A percentile compares a stretch with the other conserved stretches of the same genome.
These are phyloP conservation scores for Priceomyces castillae DNA, from an alignment of 805 yeast genomes.

Conservation along the genomic window DNA sequence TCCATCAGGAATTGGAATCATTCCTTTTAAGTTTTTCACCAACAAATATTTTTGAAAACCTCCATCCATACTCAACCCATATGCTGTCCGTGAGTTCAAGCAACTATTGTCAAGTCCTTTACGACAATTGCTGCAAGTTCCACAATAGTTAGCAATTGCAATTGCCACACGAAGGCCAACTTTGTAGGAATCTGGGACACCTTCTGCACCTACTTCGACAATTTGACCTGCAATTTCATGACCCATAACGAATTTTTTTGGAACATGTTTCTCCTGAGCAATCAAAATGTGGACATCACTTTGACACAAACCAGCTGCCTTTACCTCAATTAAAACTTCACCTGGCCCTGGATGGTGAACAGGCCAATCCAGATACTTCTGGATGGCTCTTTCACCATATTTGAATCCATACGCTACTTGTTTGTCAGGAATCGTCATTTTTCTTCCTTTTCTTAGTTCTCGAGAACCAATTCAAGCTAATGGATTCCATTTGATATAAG, in stretches of 20 bases:
- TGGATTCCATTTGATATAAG: no score
- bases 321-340: constrained; percentile 37
- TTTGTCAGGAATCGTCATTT: constrained; percentile 22
- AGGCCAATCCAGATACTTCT: constrained; percentile 26
- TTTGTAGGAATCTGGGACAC: constrained; percentile 20
- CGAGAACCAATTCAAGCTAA: no score
- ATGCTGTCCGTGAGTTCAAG: constrained; percentile 20
- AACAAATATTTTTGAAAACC: constrained; percentile 41
- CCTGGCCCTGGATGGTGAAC: constrained; percentile 27
- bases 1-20: constrained; percentile 39
- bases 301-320: constrained; percentile 44
- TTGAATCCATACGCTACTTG: constrained; percentile 36
- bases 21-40: constrained; percentile 31
- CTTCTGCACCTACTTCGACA: constrained; percentile 27
- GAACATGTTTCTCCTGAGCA: constrained; percentile 18
- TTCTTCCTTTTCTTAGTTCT: no score
- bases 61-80: constrained; percentile 38
- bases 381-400: constrained; percentile 23
- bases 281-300: constrained; percentile 40
- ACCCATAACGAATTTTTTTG: constrained; percentile 40
- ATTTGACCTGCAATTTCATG: constrained; percentile 44
- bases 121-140: constrained; percentile 34
- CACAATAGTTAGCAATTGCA: constrained; percentile 32
- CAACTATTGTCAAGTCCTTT: constrained; percentile 35
- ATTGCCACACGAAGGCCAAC: constrained; percentile 32